Evolutionary conservation across 805 yeast genomes (phyloP), one percentile per base, ranked within the genome.

Genomic region (Yamadazyma kitorensis): DNA sequence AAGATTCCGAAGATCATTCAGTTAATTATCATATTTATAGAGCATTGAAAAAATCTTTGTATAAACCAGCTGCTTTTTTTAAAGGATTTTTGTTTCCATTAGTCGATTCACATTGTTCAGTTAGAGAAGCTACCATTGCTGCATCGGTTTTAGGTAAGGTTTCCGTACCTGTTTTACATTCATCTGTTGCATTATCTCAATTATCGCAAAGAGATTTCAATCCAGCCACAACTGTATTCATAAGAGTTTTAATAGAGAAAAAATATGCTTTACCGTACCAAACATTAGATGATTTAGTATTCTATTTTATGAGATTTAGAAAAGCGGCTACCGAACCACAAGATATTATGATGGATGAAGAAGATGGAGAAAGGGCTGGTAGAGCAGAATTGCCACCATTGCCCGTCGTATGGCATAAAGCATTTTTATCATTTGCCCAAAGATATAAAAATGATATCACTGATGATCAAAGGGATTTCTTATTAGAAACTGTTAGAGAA

Each of bases 341-440:
- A 21, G 59, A 64, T 28, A 65, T 59, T n/a, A 59, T 48, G 65
- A 72, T 36, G 23, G 67, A 57, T 27, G 64, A 54, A 10, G 54
- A 52, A 28, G 51, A 49, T 11, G 62, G 61, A 13, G 59, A 68
- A 31, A 33, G 25, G 15, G 27, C 31, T 18, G 31, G 26, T 3
- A 24, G 24, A 9, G 17, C 29, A 8, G 32, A 47, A 27, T 52
- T 68, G n/a, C 79, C 82, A 17, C 75, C 74, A 31, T 71, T 93
- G 54, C 98, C 98, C 6, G 85, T 93, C 12, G 91, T 91, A 23
- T 93, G 98, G 98, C 98, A 94, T 59, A 95, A 91, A 59, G 91
- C 97, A 2, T 84, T 93, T 54, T 70, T 93, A 37, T 82, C 93
- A 2, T 93, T 93, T 67, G 95, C 97, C 22, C 97, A 89, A 65